phyloP scores from a whole-genome alignment of 2,329 filamentous ascomycete species.

The Fusarium tricinctum region DNA sequence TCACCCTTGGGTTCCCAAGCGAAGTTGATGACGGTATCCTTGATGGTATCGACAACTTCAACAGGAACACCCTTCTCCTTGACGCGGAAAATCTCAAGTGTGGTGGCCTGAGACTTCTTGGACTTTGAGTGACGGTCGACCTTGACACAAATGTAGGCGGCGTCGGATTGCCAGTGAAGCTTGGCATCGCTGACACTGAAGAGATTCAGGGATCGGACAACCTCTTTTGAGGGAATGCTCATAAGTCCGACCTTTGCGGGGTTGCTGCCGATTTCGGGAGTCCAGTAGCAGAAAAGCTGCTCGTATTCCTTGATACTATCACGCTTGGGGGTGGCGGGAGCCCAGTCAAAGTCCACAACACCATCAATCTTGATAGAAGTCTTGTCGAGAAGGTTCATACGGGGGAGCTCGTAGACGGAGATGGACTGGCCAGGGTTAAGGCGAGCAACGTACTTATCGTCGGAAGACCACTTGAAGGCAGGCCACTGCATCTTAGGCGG shows the following conservation, averaged over 20 bases:
- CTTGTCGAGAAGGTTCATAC: conserved; percentile 92
- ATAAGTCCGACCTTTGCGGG: conserved; percentile 97
- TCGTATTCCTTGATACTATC: conserved; percentile 93
- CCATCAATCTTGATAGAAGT: conserved; percentile 96
- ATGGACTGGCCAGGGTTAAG: conserved; percentile 91
- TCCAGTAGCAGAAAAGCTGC: conserved; percentile 98
- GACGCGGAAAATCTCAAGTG: conserved; percentile 97
- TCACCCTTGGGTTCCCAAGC: conserved; percentile 99
- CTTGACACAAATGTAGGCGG: conserved; percentile 95
- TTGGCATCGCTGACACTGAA: conserved; percentile 99
- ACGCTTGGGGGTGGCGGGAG: conserved; percentile 83
- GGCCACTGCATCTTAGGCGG: conserved; percentile 95
- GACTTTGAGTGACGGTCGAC: conserved; percentile 99
- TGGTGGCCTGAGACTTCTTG: conserved; percentile 97
- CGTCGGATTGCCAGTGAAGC: conserved; percentile 98
- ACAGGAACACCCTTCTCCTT: conserved; percentile 98
- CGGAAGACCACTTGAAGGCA: conserved; percentile 98
- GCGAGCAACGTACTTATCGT: conserved; percentile 96
- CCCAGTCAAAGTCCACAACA: conserved; percentile 98
- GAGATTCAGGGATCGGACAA: conserved; percentile 93
- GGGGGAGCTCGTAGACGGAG: conserved; percentile 88
- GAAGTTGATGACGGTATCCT: conserved; percentile 99
- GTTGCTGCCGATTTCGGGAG: conserved; percentile 96
- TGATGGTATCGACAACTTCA: conserved; percentile 96
- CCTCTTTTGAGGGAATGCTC: conserved; percentile 94